A percentile compares a stretch with the other conserved stretches of the same genome.
Conservation (phyloP, 2,329 filamentous ascomycete species). For the Microdochium bolleyi region DNA sequence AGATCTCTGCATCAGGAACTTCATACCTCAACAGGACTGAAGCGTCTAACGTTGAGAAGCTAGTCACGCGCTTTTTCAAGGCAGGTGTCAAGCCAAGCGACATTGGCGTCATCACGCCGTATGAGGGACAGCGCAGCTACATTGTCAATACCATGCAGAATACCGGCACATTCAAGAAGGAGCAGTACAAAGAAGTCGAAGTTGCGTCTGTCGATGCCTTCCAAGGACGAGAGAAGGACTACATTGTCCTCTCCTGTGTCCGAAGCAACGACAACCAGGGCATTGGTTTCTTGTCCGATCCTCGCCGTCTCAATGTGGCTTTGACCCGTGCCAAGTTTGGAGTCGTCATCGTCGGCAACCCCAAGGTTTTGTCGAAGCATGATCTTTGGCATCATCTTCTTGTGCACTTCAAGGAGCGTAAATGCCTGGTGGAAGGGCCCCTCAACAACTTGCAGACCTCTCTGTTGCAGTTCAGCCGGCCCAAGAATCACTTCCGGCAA, state of each 20-base stretch:
- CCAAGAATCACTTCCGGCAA: constrained; percentile 87
- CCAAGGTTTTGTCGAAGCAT: constrained; percentile 95
- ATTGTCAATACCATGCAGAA: constrained; percentile 99
- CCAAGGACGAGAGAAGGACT: constrained; percentile 98
- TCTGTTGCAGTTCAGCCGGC: constrained; percentile 87
- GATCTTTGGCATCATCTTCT: constrained; percentile 95
- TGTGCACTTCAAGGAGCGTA: constrained; percentile 92
- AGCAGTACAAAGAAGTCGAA: constrained; percentile 96
- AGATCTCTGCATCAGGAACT: constrained; percentile 95
- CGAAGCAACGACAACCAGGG: constrained; percentile 98
- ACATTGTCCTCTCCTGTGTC: constrained; percentile 95
- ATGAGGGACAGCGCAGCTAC: constrained; percentile 96
- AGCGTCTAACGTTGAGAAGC: constrained; percentile 95
- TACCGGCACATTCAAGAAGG: constrained; percentile 94
- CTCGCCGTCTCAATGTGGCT: constrained; percentile 92
- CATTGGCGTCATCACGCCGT: constrained; percentile 97
- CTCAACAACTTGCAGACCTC: constrained; percentile 94
- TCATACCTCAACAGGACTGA: constrained; percentile 98
- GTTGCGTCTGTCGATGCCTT: constrained; percentile 98
- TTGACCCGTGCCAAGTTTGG: constrained; percentile 96
- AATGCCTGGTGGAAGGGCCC: constrained; percentile 92
- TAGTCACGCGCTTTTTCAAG: constrained; percentile 97
- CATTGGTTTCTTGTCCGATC: constrained; percentile 97
- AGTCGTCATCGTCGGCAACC: constrained; percentile 92
- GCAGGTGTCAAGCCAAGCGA: constrained; percentile 89